Percentiles rank a stretch among this genome's conserved stretches.
phyloP scores from a whole-genome alignment of 169 alveolate genomes.

The Blepharisma undulans region DNA sequence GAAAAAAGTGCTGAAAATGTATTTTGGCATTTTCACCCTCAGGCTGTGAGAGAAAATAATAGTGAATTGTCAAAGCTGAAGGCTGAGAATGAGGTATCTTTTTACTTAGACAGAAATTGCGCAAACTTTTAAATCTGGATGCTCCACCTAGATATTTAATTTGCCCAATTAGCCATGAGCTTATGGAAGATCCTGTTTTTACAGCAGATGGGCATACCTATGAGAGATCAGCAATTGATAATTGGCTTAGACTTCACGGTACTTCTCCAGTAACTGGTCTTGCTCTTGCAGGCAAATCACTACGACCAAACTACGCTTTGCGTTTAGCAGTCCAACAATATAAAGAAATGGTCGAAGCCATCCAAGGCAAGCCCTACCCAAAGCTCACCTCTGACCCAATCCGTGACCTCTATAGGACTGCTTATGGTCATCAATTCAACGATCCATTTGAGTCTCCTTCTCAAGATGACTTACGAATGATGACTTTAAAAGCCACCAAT shows the following conservation, averaged over 20 bases:
- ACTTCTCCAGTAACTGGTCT: constrained; percentile 47
- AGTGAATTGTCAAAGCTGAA: not conserved
- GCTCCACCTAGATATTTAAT: constrained; percentile 35
- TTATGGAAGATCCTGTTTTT: constrained; percentile 60
- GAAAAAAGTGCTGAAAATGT: not conserved
- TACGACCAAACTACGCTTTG: constrained; percentile 25
- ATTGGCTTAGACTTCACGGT: constrained; percentile 45
- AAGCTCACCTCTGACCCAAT: not conserved
- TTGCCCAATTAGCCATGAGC: constrained; percentile 58
- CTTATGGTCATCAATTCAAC: constrained; percentile 26
- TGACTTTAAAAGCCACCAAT: not conserved
- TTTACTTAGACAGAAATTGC: not conserved
- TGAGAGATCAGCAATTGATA: constrained; percentile 55
- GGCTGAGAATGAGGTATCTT: not conserved
- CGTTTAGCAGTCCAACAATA: constrained; percentile 13
- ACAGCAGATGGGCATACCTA: constrained; percentile 59
- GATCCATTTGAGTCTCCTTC: constrained; percentile 12
- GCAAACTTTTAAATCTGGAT: not conserved
- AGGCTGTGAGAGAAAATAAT: not conserved
- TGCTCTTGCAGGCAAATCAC: not conserved
- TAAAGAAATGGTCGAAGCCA: not conserved
- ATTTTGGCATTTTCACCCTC: not conserved
- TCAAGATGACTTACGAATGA: not conserved
- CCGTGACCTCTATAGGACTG: constrained; percentile 9
- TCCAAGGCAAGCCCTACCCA: not conserved